Evolutionary conservation across 2,329 filamentous ascomycete species (phyloP).

Genomic region (Colletotrichum brevisporum): DNA sequence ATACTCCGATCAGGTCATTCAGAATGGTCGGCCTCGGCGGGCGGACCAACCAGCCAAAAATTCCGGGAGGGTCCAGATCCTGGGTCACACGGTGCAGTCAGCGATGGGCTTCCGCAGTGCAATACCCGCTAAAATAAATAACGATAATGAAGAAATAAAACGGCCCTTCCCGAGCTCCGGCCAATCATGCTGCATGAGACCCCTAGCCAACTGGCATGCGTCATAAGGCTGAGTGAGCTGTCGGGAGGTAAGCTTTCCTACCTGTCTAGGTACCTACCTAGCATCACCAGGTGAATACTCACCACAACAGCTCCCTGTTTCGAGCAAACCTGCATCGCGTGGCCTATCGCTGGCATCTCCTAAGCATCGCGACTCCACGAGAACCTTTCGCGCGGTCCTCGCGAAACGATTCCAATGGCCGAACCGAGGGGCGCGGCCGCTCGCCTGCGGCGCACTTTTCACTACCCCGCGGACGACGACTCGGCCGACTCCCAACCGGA

Average conservation of each 20-base stretch:
- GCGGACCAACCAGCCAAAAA: constrained; percentile 29
- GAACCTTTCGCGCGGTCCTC: background rate
- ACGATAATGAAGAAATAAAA: background rate
- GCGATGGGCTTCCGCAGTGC: background rate
- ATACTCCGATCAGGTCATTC: constrained; percentile 34
- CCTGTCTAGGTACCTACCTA: background rate
- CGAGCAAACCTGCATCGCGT: background rate
- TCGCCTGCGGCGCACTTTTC: constrained; percentile 82
- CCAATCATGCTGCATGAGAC: constrained; percentile 18
- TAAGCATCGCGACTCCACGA: background rate
- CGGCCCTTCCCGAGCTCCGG: constrained; percentile 5
- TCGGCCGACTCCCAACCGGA: constrained; percentile 67
- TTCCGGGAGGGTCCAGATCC: constrained; percentile 10
- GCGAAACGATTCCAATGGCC: constrained; percentile 23
- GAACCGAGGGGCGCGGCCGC: constrained; percentile 56
- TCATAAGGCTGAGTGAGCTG: constrained; percentile 40
- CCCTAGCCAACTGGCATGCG: constrained; percentile 18
- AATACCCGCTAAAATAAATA: background rate
- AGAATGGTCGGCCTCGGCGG: constrained; percentile 27
- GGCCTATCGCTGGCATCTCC: background rate
- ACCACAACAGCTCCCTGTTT: background rate
- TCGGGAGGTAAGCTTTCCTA: background rate
- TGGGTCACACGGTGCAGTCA: no score
- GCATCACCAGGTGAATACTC: constrained; percentile 13
- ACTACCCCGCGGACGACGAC: constrained; percentile 76